phyloP scores from a whole-genome alignment of 139 green algal species.

The Eudorina sp. region DNA sequence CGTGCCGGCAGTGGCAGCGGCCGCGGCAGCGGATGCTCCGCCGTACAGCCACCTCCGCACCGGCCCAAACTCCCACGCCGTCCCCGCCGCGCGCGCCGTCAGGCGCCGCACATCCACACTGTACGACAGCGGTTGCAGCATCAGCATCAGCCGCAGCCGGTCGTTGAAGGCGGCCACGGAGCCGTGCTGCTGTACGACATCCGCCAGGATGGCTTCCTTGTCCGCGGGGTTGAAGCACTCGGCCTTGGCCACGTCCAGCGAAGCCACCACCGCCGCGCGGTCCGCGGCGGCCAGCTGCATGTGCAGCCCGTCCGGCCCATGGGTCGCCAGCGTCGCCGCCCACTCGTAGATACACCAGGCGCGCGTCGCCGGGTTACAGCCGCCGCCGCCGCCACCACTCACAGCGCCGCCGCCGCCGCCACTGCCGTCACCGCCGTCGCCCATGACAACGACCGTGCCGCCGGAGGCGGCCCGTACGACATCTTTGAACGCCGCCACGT shows the following conservation, averaged over 20 bases:
- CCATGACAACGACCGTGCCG: neutral
- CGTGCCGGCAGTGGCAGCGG: too few species aligned
- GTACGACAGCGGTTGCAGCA: conserved; percentile 14
- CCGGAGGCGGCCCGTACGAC: too few species aligned
- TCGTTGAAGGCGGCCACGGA: neutral
- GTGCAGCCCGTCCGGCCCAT: conserved; percentile 3
- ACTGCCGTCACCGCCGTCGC: neutral
- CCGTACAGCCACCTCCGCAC: too few species aligned
- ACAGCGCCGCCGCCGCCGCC: neutral
- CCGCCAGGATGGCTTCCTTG: neutral
- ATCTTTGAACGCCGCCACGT: neutral
- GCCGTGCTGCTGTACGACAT: neutral
- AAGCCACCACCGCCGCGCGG: neutral
- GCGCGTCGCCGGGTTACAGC: neutral
- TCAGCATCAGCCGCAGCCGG: neutral
- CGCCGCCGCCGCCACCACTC: neutral
- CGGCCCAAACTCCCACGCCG: too few species aligned
- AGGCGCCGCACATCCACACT: neutral
- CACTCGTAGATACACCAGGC: conserved; percentile 29
- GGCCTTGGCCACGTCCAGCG: neutral
- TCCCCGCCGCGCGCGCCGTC: too few species aligned
- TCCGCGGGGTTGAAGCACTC: neutral
- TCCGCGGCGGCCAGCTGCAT: neutral
- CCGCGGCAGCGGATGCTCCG: too few species aligned
- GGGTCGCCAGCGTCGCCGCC: neutral